Evolutionary conservation across 768 basidiomycete species (phyloP).

Genomic region (Melanogaster broomeanus): DNA sequence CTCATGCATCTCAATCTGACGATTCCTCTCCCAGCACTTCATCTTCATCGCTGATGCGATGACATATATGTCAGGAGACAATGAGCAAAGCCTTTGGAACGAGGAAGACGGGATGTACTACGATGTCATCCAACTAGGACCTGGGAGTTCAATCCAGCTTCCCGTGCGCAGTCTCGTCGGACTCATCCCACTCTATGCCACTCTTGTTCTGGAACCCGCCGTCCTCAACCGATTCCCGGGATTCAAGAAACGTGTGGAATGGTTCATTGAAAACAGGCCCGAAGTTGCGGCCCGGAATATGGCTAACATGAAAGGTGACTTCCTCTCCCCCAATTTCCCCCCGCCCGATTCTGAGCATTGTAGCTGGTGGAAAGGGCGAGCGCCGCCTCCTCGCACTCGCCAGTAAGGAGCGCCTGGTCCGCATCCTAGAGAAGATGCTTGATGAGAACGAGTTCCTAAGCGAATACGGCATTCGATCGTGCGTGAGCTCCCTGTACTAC

Average conservation of each 20-base stretch:
- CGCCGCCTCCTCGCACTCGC: conserved; percentile 87
- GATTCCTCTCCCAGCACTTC: conserved; percentile 67
- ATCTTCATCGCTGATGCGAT: conserved; percentile 99
- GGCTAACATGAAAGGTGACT: conserved; percentile 89
- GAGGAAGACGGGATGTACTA: conserved; percentile 99
- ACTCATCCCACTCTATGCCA: conserved; percentile 96
- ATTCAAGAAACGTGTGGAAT: conserved; percentile 98
- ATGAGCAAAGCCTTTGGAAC: conserved; percentile 88
- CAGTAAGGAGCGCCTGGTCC: conserved; percentile 85
- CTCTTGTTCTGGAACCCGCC: conserved; percentile 88
- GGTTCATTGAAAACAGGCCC: conserved; percentile 95
- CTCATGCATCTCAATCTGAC: conserved; percentile 4
- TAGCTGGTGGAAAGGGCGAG: conserved; percentile 73
- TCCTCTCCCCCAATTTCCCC: background rate
- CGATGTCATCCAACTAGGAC: conserved; percentile 90
- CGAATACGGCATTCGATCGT: conserved; percentile 96
- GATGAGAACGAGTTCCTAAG: conserved; percentile 97
- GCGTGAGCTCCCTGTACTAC: conserved; percentile 33
- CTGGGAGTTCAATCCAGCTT: conserved; percentile 81
- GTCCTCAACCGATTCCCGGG: conserved; percentile 91
- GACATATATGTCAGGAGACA: conserved; percentile 84
- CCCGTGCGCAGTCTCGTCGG: conserved; percentile 95
- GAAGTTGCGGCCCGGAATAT: conserved; percentile 89
- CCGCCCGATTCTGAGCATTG: conserved; percentile 1
- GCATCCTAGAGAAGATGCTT: conserved; percentile 94